Percentiles rank a stretch among this genome's conserved stretches.
phyloP scores from a whole-genome alignment of 306 rosid species.

The Sphenostylis stenocarpa region DNA sequence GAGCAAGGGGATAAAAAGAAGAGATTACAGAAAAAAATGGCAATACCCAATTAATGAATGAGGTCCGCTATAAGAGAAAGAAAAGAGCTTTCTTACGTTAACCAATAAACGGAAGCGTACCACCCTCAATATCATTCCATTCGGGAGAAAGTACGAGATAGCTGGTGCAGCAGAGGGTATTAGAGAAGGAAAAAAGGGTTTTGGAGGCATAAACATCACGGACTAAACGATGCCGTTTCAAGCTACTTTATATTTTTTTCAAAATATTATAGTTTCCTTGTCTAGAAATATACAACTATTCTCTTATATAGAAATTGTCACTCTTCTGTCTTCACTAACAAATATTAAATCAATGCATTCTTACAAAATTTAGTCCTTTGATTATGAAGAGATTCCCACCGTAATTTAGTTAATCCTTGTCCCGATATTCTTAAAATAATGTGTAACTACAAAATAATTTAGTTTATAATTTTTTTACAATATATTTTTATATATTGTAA shows the following conservation, averaged over 20 bases:
- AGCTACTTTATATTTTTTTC: neutral
- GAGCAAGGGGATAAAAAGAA: neutral
- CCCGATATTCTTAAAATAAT: no score
- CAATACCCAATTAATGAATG: neutral
- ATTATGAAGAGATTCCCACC: no score
- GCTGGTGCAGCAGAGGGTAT: neutral
- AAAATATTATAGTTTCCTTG: no score
- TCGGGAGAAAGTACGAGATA: neutral
- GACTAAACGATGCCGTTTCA: neutral
- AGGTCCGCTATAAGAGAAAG: neutral
- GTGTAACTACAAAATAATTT: no score
- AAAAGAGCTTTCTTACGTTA: neutral
- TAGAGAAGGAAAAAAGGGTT: neutral
- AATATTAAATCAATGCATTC: neutral
- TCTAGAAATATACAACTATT: no score
- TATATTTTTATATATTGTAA: no score
- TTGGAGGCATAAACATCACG: neutral
- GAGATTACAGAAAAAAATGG: neutral
- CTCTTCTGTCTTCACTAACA: no score
- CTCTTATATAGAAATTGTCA: no score
- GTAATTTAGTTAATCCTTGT: no score
- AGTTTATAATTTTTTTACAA: no score
- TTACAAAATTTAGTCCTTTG: no score
- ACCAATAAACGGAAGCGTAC: neutral
- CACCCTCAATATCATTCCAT: neutral